Base-by-base conservation (phyloP, 306 rosid species). In the Phaseolus lunatus region DNA sequence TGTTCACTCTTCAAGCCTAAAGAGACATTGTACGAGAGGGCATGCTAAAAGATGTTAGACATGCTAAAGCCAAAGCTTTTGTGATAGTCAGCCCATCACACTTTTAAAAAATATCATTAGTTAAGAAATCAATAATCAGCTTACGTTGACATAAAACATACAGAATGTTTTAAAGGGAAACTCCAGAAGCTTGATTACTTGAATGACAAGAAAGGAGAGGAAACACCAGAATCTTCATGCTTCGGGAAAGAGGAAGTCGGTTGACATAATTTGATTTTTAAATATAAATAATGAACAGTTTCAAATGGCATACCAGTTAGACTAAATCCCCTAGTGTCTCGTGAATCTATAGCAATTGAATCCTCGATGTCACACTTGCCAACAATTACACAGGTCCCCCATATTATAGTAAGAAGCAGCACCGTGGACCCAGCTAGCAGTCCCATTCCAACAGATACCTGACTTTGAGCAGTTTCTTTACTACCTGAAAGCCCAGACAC, bases 391-490 rank as follows among this genome's bases (percentile, higher is more conserved):
- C 94, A 86, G 66, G 89, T 73, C 23, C 96, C 91, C 96, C 94
- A 89, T 57, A 89, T 82, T 54, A 91, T 75, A 75, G 96, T 89
- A 22, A 91, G 86, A 86, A 91, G 90, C 83, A 89, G 71, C 78
- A 86, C 88, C 22, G 88, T 91, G 16, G 92, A 91, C 78, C 96
- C 94, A 62, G 96, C 90, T 7, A 91, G 84, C 84, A 91, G 85
- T 26, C 96, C 94, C 90, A 91, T 89, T 71, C 96, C 96, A 39
- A 91, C 90, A 3, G 85, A 83, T 61, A 89, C 94, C 87, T 89
- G 92, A 86, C 88, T 83, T 76, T 91, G 92, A 83, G 91, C 92
- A 20, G 83, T 82, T 78, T 83, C 96, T 57, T 58, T 61, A 39
- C 86, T 86, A 10, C 94, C 93, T 59, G 94, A 91, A 69, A 89